These are phyloP conservation scores for Ceratocystis ficicola DNA, from an alignment of 2,329 filamentous ascomycete genomes.

Conservation along the genomic window DNA sequence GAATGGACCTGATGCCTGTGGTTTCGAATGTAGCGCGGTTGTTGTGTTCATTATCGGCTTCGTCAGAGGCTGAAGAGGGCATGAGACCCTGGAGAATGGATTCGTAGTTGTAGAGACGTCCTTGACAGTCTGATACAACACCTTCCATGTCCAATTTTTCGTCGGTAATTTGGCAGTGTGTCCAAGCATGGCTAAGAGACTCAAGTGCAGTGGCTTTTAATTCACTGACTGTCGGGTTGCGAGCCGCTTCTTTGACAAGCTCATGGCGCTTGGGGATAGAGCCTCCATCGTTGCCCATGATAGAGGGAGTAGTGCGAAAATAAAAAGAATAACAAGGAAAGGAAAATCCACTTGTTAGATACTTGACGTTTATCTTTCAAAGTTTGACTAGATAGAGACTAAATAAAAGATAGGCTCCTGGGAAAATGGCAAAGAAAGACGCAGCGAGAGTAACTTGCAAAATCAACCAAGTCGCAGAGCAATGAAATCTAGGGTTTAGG, in stretches of 20 bases:
- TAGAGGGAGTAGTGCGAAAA: constrained; percentile 20
- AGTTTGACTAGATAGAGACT: too few relatives aligned
- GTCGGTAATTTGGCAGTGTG: constrained; percentile 74
- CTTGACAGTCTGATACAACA: constrained; percentile 72
- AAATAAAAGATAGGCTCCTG: too few relatives aligned
- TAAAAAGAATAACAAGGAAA: neutral
- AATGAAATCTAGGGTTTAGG: neutral
- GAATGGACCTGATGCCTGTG: constrained; percentile 61
- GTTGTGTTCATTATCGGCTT: constrained; percentile 42
- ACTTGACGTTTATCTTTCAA: too few relatives aligned
- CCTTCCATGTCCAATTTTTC: constrained; percentile 55
- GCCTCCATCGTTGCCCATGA: constrained; percentile 95
- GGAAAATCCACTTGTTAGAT: neutral
- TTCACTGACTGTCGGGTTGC: constrained; percentile 68
- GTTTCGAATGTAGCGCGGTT: constrained; percentile 33
- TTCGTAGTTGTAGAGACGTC: constrained; percentile 90
- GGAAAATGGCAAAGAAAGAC: too few relatives aligned
- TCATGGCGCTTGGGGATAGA: constrained; percentile 92
- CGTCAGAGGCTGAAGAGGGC: constrained; percentile 31
- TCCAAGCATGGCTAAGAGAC: constrained; percentile 76
- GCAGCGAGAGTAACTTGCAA: too few relatives aligned
- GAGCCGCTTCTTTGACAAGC: constrained; percentile 86
- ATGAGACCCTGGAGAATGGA: constrained; percentile 56
- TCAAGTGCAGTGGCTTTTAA: constrained; percentile 81
- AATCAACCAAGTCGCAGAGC: neutral